These are phyloP conservation scores for Fusarium torulosum DNA, from an alignment of 2,329 filamentous ascomycete species.

Conservation along the genomic window DNA sequence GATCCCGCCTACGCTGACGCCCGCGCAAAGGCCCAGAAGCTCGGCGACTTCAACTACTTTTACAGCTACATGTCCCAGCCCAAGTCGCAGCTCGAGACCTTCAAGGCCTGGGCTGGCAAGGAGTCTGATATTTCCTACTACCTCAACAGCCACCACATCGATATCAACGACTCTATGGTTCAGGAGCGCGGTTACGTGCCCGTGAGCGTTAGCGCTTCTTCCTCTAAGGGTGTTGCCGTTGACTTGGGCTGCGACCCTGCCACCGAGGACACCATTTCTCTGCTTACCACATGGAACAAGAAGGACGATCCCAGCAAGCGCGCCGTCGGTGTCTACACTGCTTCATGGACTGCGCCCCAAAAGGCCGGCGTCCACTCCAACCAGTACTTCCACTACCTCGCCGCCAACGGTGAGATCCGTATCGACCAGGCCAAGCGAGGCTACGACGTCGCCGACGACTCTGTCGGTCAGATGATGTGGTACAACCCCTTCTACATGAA, in stretches of 20 bases:
- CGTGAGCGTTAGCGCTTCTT: slow-evolving; percentile 81
- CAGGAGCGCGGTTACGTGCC: slow-evolving; percentile 78
- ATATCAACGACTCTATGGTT: slow-evolving; percentile 94
- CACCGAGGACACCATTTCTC: slow-evolving; percentile 93
- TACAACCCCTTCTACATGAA: slow-evolving; percentile 97
- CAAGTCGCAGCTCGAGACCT: slow-evolving; percentile 91
- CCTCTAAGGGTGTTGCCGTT: slow-evolving; percentile 82
- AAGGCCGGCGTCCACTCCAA: slow-evolving; percentile 95
- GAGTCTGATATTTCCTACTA: slow-evolving; percentile 97
- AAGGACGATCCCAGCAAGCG: slow-evolving; percentile 75
- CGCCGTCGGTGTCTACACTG: slow-evolving; percentile 91
- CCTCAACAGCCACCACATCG: slow-evolving; percentile 93
- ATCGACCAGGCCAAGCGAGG: slow-evolving; percentile 94
- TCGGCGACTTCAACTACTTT: slow-evolving; percentile 98
- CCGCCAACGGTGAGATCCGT: slow-evolving; percentile 83
- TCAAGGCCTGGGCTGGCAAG: slow-evolving; percentile 92
- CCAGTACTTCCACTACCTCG: slow-evolving; percentile 97
- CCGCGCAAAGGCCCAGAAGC: slow-evolving; percentile 76
- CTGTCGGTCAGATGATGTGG: slow-evolving; percentile 78
- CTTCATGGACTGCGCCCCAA: slow-evolving; percentile 94
- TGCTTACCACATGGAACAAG: slow-evolving; percentile 90
- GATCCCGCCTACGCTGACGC: slow-evolving; percentile 95
- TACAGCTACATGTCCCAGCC: slow-evolving; percentile 97
- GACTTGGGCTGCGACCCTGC: slow-evolving; percentile 80
- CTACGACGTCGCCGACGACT: slow-evolving; percentile 93